Evolutionary conservation across 208 protist species (phyloP).

Genomic region (Wallacemonas collosoma): DNA sequence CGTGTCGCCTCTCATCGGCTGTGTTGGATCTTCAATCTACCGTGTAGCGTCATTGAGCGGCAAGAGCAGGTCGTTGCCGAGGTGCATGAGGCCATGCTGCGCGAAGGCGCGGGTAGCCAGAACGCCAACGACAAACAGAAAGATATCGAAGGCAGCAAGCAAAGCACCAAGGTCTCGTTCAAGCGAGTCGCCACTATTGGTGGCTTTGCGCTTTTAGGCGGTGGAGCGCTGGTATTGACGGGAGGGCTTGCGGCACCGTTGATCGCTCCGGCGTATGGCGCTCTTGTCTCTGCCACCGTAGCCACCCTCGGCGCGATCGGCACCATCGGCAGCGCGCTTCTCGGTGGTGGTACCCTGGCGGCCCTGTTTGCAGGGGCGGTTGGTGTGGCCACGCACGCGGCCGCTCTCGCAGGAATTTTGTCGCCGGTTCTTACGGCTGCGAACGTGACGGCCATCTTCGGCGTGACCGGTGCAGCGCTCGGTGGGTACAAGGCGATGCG

Average conservation of each 20-base stretch:
- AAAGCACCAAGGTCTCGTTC: slow-evolving; percentile 39
- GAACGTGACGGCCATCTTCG: slow-evolving; percentile 77
- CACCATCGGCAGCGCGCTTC: slow-evolving; percentile 45
- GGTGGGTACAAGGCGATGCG: slow-evolving; percentile 74
- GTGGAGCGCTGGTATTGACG: slow-evolving; percentile 59
- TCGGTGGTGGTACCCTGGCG: slow-evolving; percentile 54
- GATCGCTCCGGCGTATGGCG: slow-evolving; percentile 58
- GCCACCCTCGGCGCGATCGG: slow-evolving; percentile 61
- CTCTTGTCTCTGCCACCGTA: slow-evolving; percentile 46
- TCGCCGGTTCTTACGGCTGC: slow-evolving; percentile 68
- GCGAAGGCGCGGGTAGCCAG: neutral
- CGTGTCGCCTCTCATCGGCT: slow-evolving; percentile 65
- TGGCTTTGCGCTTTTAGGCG: slow-evolving; percentile 71
- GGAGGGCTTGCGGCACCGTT: slow-evolving; percentile 77
- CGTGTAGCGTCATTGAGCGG: slow-evolving; percentile 58
- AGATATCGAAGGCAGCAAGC: slow-evolving; percentile 30
- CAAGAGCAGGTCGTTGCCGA: slow-evolving; percentile 42
- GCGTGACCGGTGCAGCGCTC: slow-evolving; percentile 64
- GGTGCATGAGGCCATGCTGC: slow-evolving; percentile 13
- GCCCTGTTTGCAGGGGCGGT: slow-evolving; percentile 55
- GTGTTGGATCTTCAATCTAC: slow-evolving; percentile 67
- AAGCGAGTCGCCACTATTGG: slow-evolving; percentile 64
- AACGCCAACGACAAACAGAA: slow-evolving; percentile 27
- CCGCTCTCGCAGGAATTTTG: slow-evolving; percentile 59
- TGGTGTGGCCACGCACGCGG: slow-evolving; percentile 68